A percentile compares a stretch with the other conserved stretches of the same genome.
Conservation (phyloP, 257 asterid genomes). For the Solanum tarapatanum region DNA sequence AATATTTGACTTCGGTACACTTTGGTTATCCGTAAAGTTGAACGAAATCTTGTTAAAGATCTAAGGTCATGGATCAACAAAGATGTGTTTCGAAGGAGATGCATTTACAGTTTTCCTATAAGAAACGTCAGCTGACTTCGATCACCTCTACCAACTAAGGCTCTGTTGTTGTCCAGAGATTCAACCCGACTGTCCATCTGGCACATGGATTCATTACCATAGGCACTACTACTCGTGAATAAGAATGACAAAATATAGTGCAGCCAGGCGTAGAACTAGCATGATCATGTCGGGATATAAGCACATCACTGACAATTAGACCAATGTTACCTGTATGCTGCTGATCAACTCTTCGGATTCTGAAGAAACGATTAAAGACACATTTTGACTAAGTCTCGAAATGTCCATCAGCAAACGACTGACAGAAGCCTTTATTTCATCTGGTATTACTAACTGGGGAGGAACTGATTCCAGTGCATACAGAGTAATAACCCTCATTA, state of each 20-base stretch:
- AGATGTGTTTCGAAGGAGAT: not conserved
- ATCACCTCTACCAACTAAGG: not conserved
- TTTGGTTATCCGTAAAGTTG: not conserved
- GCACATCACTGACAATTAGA: not conserved
- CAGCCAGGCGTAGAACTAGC: not conserved
- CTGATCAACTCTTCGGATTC: not conserved
- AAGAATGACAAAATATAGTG: not conserved
- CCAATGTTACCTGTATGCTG: not conserved
- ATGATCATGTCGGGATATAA: not conserved
- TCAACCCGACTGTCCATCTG: not conserved
- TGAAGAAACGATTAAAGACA: slow-evolving; percentile 1
- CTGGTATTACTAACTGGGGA: slow-evolving; percentile 37
- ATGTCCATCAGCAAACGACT: slow-evolving; percentile 49
- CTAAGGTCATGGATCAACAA: not conserved
- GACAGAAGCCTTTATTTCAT: slow-evolving; percentile 41
- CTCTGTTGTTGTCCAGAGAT: not conserved
- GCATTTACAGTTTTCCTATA: not conserved
- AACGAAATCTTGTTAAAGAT: not conserved
- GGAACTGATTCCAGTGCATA: slow-evolving; percentile 61
- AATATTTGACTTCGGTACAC: not conserved
- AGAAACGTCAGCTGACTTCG: not conserved
- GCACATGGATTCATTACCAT: not conserved
- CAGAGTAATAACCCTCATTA: slow-evolving; percentile 37
- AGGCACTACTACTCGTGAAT: not conserved
- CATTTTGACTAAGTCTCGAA: slow-evolving; percentile 32